These are phyloP conservation scores for Paraurostyla sp. DNA, from an alignment of 73 alveolate species.

Conservation along the genomic window DNA sequence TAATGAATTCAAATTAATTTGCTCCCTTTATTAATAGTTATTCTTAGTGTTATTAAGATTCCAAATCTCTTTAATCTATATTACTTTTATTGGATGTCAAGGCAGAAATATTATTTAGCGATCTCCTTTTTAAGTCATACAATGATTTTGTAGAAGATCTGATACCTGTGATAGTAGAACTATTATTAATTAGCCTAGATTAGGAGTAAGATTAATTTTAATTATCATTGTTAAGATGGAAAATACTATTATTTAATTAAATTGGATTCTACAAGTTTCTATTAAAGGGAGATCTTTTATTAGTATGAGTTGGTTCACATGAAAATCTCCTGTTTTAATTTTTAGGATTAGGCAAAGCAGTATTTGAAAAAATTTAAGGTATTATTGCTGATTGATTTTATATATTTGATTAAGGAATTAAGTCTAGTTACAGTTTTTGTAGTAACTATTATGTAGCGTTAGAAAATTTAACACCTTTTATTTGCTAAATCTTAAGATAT, in stretches of 20 bases:
- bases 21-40: neutral
- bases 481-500: neutral
- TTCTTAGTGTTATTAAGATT: neutral
- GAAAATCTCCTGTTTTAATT: neutral
- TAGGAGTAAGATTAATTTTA: too few relatives aligned
- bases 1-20: slow-evolving; percentile 9
- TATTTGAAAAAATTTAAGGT: too few relatives aligned
- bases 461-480: neutral
- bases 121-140: too few relatives aligned
- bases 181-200: too few relatives aligned
- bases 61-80: neutral
- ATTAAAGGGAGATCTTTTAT: neutral
- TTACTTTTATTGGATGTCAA: neutral
- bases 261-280: neutral
- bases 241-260: too few relatives aligned
- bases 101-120: too few relatives aligned
- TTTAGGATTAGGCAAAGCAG: too few relatives aligned
- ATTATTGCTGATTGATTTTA: neutral
- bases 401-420: neutral
- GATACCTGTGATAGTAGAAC: too few relatives aligned
- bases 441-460: neutral
- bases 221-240: too few relatives aligned
- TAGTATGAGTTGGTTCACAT: neutral
- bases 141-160: too few relatives aligned
- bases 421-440: neutral